These are phyloP conservation scores for Pseudopyrenochaeta lycopersici DNA, from an alignment of 2,329 filamentous ascomycete species.

Conservation along the genomic window DNA sequence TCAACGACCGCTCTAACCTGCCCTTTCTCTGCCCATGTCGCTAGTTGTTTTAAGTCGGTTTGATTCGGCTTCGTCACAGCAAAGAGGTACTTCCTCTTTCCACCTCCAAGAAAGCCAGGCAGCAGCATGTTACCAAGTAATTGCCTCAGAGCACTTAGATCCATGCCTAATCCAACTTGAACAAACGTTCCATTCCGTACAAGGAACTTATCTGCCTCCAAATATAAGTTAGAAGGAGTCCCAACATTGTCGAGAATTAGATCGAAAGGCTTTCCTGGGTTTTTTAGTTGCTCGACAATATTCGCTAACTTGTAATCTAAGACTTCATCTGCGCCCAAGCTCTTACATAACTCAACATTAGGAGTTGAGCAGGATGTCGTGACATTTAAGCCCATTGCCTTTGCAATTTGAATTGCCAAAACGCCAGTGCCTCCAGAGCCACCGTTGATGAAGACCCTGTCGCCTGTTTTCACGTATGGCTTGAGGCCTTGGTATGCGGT, in stretches of 20 bases:
- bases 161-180: constrained; percentile 32
- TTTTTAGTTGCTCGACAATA: constrained; percentile 57
- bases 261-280: constrained; percentile 60
- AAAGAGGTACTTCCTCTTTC: constrained; percentile 56
- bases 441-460: constrained; percentile 71
- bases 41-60: constrained; percentile 61
- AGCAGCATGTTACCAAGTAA: constrained; percentile 51
- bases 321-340: constrained; percentile 70
- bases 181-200: constrained; percentile 59
- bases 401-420: constrained; percentile 71
- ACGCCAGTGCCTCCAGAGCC: constrained; percentile 70
- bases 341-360: constrained; percentile 66
- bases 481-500: constrained; percentile 52
- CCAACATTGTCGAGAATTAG: constrained; percentile 69
- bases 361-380: constrained; percentile 65
- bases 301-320: constrained; percentile 66
- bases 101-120: constrained; percentile 61
- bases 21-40: constrained; percentile 64
- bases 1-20: constrained; percentile 67
- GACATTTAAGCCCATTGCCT: constrained; percentile 67
- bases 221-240: constrained; percentile 61
- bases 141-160: constrained; percentile 35
- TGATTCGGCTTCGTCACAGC: constrained; percentile 49
- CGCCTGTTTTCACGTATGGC: constrained; percentile 49
- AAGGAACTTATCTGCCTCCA: constrained; percentile 61